These are phyloP conservation scores for Glebionis coronaria DNA, from an alignment of 129 eudicot species.

Conservation along the genomic window DNA sequence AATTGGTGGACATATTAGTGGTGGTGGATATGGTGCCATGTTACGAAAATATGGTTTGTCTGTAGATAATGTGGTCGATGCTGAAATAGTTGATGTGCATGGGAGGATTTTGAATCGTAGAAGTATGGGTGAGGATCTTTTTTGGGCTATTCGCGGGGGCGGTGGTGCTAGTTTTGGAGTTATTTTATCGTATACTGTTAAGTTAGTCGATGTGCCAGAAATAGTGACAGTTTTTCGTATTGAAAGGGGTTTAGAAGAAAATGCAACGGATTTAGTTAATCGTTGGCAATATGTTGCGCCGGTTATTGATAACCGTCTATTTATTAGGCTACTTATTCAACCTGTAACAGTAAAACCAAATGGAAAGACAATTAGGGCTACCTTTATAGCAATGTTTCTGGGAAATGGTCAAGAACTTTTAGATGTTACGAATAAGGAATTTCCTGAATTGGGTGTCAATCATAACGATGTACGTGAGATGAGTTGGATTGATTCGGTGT, in stretches of 20 bases:
- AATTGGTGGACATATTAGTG: constrained; percentile 28
- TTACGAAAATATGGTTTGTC: constrained; percentile 25
- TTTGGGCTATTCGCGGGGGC: constrained; percentile 32
- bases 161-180: constrained; percentile 31
- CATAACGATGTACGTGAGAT: neutral
- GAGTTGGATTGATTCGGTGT: constrained; percentile 26
- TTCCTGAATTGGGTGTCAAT: constrained; percentile 23
- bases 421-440: constrained; percentile 14
- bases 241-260: constrained; percentile 13
- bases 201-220: constrained; percentile 20
- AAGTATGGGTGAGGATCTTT: constrained; percentile 25
- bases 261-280: constrained; percentile 8
- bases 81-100: constrained; percentile 15
- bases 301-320: constrained; percentile 10
- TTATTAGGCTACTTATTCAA: constrained; percentile 23
- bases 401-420: constrained; percentile 24
- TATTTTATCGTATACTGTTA: constrained; percentile 15
- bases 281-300: constrained; percentile 20
- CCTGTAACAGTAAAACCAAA: constrained; percentile 8
- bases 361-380: constrained; percentile 7
- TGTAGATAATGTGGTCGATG: constrained; percentile 23
- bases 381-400: constrained; percentile 24
- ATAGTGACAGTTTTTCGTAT: constrained; percentile 14
- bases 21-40: constrained; percentile 28
- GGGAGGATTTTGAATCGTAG: constrained; percentile 19